A percentile compares a stretch with the other conserved stretches of the same genome.
phyloP scores from a whole-genome alignment of 2,329 filamentous ascomycete genomes.

The Colletotrichum lindemuthianum region DNA sequence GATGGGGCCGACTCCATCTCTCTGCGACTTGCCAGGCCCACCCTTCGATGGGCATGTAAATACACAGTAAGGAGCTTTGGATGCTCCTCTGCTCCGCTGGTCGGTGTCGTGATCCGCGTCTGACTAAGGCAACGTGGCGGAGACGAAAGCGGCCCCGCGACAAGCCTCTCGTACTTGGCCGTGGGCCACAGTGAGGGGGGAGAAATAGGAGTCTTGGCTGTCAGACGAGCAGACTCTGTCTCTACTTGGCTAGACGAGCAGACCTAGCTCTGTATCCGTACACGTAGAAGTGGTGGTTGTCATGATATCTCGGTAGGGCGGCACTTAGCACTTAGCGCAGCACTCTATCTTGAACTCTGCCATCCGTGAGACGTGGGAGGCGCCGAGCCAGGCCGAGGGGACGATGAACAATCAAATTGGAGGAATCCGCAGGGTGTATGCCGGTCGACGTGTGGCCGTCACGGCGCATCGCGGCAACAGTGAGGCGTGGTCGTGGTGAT shows the following conservation, averaged over 20 bases:
- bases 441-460: slow-evolving; percentile 1
- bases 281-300: no score
- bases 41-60: background rate
- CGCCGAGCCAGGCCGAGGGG: background rate
- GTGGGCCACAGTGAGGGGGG: background rate
- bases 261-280: slow-evolving; percentile 1
- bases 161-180: background rate
- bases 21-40: slow-evolving; percentile 2
- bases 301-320: slow-evolving; percentile 15
- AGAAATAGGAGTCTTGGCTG: no score
- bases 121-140: slow-evolving; percentile 4
- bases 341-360: slow-evolving; percentile 10
- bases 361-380: background rate
- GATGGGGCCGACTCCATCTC: slow-evolving; percentile 6
- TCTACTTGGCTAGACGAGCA: background rate
- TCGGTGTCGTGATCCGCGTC: background rate
- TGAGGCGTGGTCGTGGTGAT: background rate
- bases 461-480: background rate
- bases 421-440: slow-evolving; percentile 1
- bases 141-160: background rate
- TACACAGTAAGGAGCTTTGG: background rate
- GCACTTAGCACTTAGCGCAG: background rate
- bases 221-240: background rate
- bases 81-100: no score
- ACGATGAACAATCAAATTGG: no score